These are phyloP conservation scores for Neurospora terricola DNA, from an alignment of 495 filamentous ascomycete species.

Conservation along the genomic window DNA sequence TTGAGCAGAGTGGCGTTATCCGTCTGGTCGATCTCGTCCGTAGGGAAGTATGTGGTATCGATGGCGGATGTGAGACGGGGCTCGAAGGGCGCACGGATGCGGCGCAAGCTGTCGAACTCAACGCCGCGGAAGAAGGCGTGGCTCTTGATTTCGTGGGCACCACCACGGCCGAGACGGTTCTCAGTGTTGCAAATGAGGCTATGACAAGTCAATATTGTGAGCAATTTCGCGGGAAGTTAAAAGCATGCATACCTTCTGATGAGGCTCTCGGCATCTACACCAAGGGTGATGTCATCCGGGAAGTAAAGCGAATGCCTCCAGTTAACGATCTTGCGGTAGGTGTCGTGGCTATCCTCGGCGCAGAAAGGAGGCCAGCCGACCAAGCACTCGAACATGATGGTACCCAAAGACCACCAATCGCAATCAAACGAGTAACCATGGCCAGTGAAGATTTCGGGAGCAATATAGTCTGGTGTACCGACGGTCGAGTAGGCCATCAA, in stretches of 20 bases:
- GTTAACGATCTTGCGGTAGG: conserved; percentile 98
- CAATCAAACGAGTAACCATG: conserved; percentile 92
- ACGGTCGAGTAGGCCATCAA: conserved; percentile 97
- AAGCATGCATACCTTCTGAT: conserved; percentile 61
- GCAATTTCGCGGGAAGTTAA: neutral
- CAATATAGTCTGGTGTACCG: conserved; percentile 97
- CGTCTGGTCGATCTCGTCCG: conserved; percentile 91
- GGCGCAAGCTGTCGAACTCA: conserved; percentile 80
- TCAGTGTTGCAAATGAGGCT: conserved; percentile 89
- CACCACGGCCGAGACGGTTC: conserved; percentile 75
- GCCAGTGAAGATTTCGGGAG: conserved; percentile 94
- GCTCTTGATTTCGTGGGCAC: conserved; percentile 80
- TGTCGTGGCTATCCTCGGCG: conserved; percentile 92
- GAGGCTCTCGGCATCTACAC: conserved; percentile 75
- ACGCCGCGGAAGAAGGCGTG: conserved; percentile 96
- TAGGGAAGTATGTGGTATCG: conserved; percentile 98
- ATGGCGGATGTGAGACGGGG: conserved; percentile 83
- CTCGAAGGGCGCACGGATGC: conserved; percentile 91
- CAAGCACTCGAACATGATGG: conserved; percentile 99
- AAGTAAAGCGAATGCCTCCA: conserved; percentile 95
- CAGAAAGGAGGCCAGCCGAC: conserved; percentile 99
- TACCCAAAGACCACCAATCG: conserved; percentile 98
- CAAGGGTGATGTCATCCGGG: conserved; percentile 84
- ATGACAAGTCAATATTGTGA: neutral
- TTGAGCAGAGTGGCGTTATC: conserved; percentile 69